phyloP scores from a whole-genome alignment of 768 basidiomycete species.

The Tephrocybe sp. region DNA sequence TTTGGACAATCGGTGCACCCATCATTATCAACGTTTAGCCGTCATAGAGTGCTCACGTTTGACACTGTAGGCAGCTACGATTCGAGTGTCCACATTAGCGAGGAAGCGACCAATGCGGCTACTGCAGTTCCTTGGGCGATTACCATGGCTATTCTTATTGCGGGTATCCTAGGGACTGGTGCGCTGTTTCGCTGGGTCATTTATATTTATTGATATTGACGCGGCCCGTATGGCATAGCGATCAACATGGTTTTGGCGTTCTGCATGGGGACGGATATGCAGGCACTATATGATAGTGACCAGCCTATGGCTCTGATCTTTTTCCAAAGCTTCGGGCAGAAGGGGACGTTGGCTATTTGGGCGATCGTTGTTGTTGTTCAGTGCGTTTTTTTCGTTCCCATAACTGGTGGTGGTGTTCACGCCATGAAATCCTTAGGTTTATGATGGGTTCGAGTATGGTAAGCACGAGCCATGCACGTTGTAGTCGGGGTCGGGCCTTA shows the following conservation, averaged over 20 bases:
- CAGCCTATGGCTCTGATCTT: conserved; percentile 69
- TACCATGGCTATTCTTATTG: conserved; percentile 52
- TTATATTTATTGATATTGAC: background rate
- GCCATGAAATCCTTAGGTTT: conserved; percentile 36
- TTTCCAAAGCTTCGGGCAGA: conserved; percentile 43
- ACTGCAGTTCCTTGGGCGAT: conserved; percentile 76
- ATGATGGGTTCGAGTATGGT: conserved; percentile 65
- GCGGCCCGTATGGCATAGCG: conserved; percentile 26
- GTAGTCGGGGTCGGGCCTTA: background rate
- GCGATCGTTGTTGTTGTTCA: conserved; percentile 39
- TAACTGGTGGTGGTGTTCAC: too few species aligned
- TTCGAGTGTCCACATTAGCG: conserved; percentile 65
- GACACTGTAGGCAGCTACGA: conserved; percentile 40
- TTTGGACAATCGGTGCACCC: conserved; percentile 41
- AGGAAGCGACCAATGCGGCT: conserved; percentile 72
- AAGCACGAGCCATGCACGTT: background rate
- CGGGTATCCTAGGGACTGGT: conserved; percentile 68
- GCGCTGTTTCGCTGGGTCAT: conserved; percentile 13
- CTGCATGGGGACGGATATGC: conserved; percentile 59
- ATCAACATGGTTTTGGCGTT: conserved; percentile 68
- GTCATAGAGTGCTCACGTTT: background rate
- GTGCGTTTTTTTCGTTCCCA: conserved; percentile 20
- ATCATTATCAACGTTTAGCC: background rate
- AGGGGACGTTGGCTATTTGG: conserved; percentile 37
- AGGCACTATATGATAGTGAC: conserved; percentile 39